A percentile compares a stretch with the other conserved stretches of the same genome.
Conservation (phyloP, 345 rosid genomes). For the Syzygium aromaticum region DNA sequence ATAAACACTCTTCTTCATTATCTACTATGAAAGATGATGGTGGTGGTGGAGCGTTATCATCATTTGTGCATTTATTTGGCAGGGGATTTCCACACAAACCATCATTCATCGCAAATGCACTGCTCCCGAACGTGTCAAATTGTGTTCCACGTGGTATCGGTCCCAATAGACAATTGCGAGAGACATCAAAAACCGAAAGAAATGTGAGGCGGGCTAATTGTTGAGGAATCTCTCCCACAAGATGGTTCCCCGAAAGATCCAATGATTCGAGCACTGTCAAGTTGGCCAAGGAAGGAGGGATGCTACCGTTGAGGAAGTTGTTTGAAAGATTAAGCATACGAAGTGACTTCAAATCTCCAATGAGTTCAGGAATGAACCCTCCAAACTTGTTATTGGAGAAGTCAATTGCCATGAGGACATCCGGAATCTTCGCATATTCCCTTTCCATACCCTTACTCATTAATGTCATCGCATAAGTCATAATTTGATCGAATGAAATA, state of each 20-base stretch:
- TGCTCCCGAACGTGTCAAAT: not conserved
- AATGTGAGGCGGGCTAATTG: not conserved
- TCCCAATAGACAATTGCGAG: not conserved
- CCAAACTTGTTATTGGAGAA: not conserved
- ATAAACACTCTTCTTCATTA: not conserved
- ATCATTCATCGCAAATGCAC: not conserved
- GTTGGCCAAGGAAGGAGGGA: not conserved
- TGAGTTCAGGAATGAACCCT: not conserved
- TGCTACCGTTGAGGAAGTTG: not conserved
- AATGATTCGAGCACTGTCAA: not conserved
- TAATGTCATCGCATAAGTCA: not conserved
- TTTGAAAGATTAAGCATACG: not conserved
- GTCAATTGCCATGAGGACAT: accelerated
- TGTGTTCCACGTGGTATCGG: not conserved
- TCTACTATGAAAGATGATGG: not conserved
- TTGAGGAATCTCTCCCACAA: not conserved
- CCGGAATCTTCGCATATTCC: not conserved
- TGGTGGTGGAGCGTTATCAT: too few species aligned
- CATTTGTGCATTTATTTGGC: not conserved
- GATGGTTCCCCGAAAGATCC: not conserved
- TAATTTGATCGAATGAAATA: too few species aligned
- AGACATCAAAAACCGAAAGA: not conserved
- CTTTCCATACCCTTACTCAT: not conserved
- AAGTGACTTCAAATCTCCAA: not conserved
- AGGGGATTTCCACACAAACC: not conserved